These are phyloP conservation scores for Prunus yedoensis DNA, from an alignment of 331 rosid genomes.

Conservation along the genomic window DNA sequence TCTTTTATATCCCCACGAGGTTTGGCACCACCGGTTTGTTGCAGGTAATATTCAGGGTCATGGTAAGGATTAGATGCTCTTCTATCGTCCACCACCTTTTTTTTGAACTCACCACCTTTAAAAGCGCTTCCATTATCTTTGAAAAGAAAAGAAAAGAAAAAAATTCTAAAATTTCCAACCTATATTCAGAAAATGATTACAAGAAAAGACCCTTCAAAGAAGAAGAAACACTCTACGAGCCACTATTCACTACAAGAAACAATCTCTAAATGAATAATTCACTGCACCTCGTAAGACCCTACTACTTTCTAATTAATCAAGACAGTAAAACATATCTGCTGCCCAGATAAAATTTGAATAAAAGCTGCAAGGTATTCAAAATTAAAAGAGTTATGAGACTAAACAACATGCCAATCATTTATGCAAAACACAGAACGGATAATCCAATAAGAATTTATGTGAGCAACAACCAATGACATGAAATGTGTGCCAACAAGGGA, in stretches of 20 bases:
- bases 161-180: constrained; percentile 17
- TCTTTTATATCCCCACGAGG: constrained; percentile 23
- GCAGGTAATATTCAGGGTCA: constrained; percentile 37
- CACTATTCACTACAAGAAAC: not conserved
- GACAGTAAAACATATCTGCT: not conserved
- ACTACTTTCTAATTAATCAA: not conserved
- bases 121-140: constrained; percentile 49
- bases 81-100: constrained; percentile 42
- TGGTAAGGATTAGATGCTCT: constrained; percentile 62
- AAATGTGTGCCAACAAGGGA: not conserved
- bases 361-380: not conserved
- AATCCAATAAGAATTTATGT: not conserved
- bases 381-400: not conserved
- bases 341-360: not conserved
- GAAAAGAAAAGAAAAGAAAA: not conserved
- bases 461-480: not conserved
- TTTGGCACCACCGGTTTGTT: constrained; percentile 35
- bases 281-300: not conserved
- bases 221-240: constrained; percentile 10
- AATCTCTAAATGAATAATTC: not conserved
- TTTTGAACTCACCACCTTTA: constrained; percentile 39
- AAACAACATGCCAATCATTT: not conserved
- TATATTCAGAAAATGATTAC: constrained; percentile 23
- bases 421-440: not conserved
- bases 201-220: not conserved